phyloP scores from a whole-genome alignment of 139 green algal genomes.

The Pleodorina starrii region DNA sequence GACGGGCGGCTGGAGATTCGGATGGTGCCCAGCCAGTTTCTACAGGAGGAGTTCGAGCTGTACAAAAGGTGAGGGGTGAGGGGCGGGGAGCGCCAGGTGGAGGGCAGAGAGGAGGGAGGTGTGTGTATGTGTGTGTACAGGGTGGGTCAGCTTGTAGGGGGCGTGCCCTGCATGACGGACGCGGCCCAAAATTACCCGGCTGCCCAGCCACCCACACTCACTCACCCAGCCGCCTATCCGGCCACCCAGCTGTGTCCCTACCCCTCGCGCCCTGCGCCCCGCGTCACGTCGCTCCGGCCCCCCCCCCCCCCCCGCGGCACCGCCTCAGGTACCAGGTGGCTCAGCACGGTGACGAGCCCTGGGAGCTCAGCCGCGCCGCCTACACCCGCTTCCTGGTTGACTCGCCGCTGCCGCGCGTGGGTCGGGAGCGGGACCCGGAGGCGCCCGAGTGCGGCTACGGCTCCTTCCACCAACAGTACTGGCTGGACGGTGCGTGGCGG shows the following conservation, averaged over 20 bases:
- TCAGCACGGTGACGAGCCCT: conserved; percentile 76
- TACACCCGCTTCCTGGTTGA: conserved; percentile 62
- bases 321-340: conserved; percentile 61
- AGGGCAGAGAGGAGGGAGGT: too few species aligned
- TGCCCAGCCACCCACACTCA: too few species aligned
- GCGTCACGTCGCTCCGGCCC: too few species aligned
- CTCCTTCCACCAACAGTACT: conserved; percentile 97
- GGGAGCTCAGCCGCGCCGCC: conserved; percentile 41
- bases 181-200: too few species aligned
- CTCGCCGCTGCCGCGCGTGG: conserved; percentile 35
- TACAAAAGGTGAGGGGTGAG: conserved; percentile 46
- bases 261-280: too few species aligned
- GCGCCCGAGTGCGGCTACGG: conserved; percentile 78
- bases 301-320: too few species aligned
- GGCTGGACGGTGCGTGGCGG: conserved; percentile 83
- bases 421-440: conserved; percentile 18
- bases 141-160: too few species aligned
- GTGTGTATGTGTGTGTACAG: too few species aligned
- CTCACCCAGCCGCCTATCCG: too few species aligned
- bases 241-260: too few species aligned
- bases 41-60: conserved; percentile 55
- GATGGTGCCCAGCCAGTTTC: conserved; percentile 41
- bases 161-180: too few species aligned
- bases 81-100: too few species aligned
- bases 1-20: conserved; percentile 5